Base-by-base conservation (phyloP, 2,329 filamentous ascomycete genomes). In the Herpotrichia juniperi region DNA sequence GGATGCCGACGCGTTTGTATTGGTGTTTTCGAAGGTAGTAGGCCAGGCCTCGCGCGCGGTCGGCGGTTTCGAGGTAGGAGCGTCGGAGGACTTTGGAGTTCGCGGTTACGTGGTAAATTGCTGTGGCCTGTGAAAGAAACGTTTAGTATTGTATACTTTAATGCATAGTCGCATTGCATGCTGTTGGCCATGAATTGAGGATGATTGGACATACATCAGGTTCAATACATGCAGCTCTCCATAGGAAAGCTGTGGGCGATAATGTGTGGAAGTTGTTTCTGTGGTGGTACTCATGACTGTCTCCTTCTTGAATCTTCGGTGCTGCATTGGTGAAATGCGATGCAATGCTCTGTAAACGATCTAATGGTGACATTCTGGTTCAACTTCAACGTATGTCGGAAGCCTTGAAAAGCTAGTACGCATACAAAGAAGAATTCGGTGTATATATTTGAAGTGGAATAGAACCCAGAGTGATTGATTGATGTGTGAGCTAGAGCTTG, bases 151-250 rank as follows among this genome's bases (percentile, higher is more conserved):
- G 45, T 9, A 37, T 37, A 24, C n/a, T 25, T 21, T 14, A 30
- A 24, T n/a, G n/a, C n/a, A n/a, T n/a, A n/a, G n/a, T n/a, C n/a
- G n/a, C n/a, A n/a, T n/a, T n/a, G 35, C 28, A 49, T 40, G 31
- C 22, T 28, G 22, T 8, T 24, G 12, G 16, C 16, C 4, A 19
- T 4, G 22, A 9, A 46, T 42, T n/a, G 9, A 8, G 7, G 39
- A 9, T 11, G 8, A 34, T 35, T 19, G 16, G 12, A 53, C 76
- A 59, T 65, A 85, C 83, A 67, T 93, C 80, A 5, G 93, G 93
- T 75, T 97, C 93, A 66, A 97, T 94, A 40, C 84, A 81, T 6
- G 93, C 93, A 16, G 93, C 92, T 47, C 93, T 87, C 59, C 90
- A 89, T 19, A 96, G 79, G 72, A 96, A 97, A 73, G 86, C 87